phyloP scores from a whole-genome alignment of 2,329 filamentous ascomycete genomes.

The Colletotrichum eremochloae region DNA sequence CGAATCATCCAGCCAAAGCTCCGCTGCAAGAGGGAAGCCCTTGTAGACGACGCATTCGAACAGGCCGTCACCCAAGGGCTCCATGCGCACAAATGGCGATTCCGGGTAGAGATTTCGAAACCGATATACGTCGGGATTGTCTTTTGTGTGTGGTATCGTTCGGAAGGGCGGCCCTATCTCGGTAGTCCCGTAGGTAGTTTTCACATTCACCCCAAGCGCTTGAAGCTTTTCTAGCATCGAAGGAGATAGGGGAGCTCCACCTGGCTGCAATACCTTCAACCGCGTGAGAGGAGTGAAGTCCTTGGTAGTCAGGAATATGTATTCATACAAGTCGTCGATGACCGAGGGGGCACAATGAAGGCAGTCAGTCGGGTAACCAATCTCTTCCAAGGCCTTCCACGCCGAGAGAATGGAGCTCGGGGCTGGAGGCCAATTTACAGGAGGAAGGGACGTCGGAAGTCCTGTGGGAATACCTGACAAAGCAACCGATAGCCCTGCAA shows the following conservation, averaged over 20 bases:
- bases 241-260: slow-evolving; percentile 19
- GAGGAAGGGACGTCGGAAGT: slow-evolving; percentile 23
- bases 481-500: slow-evolving; percentile 14
- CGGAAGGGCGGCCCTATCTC: slow-evolving; percentile 26
- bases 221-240: slow-evolving; percentile 12
- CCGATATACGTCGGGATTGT: slow-evolving; percentile 34
- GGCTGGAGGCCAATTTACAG: slow-evolving; percentile 31
- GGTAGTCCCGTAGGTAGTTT: slow-evolving; percentile 34
- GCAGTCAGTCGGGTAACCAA: slow-evolving; percentile 25
- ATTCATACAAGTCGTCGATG: slow-evolving; percentile 33
- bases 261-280: slow-evolving; percentile 30
- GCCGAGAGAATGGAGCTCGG: slow-evolving; percentile 32
- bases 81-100: slow-evolving; percentile 21
- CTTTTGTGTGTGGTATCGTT: slow-evolving; percentile 31
- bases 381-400: slow-evolving; percentile 3
- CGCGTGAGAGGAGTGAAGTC: slow-evolving; percentile 18
- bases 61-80: slow-evolving; percentile 12
- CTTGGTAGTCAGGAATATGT: slow-evolving; percentile 26
- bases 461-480: slow-evolving; percentile 28
- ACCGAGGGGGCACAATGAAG: slow-evolving; percentile 32
- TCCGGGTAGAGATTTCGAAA: slow-evolving; percentile 34
- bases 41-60: slow-evolving; percentile 32
- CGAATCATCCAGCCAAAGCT: slow-evolving; percentile 24
- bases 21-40: slow-evolving; percentile 28
- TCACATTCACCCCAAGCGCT: slow-evolving; percentile 27